These are phyloP conservation scores for Lodderomyces margitis DNA, from an alignment of 1,139 yeast genomes.

Conservation along the genomic window DNA sequence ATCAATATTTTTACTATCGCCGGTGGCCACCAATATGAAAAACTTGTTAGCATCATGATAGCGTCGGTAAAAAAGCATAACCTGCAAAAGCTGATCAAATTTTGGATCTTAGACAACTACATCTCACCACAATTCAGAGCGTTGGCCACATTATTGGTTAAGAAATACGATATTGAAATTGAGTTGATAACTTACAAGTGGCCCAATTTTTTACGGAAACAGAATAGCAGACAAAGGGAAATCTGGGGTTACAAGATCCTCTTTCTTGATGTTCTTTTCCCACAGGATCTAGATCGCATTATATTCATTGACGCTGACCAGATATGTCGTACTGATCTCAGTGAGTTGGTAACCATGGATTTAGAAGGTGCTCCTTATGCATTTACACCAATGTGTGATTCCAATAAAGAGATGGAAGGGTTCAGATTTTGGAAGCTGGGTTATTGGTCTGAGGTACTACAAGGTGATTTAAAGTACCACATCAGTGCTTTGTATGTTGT, in stretches of 20 bases:
- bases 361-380: constrained; percentile 81
- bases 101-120: constrained; percentile 85
- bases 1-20: constrained; percentile 84
- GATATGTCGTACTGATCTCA: constrained; percentile 70
- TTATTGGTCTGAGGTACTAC: constrained; percentile 73
- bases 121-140: constrained; percentile 66
- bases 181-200: constrained; percentile 81
- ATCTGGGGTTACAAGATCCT: constrained; percentile 88
- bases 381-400: constrained; percentile 85
- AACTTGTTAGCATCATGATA: constrained; percentile 73
- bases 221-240: constrained; percentile 67
- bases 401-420: constrained; percentile 78
- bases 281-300: constrained; percentile 68
- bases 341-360: constrained; percentile 63
- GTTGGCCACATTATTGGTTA: constrained; percentile 61
- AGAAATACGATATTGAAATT: constrained; percentile 57
- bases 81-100: constrained; percentile 63
- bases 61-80: constrained; percentile 68
- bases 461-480: constrained; percentile 65
- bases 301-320: constrained; percentile 88
- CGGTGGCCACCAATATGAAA: constrained; percentile 75
- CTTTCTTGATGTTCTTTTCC: constrained; percentile 84
- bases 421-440: constrained; percentile 92
- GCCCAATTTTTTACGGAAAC: constrained; percentile 87
- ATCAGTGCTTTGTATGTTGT: constrained; percentile 84